Evolutionary conservation across 306 rosid genomes (phyloP).

Genomic region (Castanea crenata): DNA sequence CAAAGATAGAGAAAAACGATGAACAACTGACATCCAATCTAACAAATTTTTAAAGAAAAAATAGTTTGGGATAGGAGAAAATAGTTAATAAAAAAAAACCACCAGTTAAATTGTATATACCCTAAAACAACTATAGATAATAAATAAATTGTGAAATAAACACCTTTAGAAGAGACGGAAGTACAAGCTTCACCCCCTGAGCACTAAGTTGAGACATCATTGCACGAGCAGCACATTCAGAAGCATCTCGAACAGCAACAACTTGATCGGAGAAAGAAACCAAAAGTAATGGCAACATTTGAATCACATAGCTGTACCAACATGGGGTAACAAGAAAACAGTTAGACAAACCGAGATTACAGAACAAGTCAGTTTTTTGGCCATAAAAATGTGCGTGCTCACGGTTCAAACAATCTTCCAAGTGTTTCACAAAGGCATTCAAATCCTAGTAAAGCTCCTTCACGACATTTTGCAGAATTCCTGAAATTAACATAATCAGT

Average conservation of each 20-base stretch:
- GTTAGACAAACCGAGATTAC: not conserved
- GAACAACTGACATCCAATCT: too few species aligned
- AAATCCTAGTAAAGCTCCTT: conserved; percentile 93
- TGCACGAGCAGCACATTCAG: conserved; percentile 98
- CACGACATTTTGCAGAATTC: conserved; percentile 90
- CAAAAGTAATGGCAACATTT: conserved; percentile 86
- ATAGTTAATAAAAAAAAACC: too few species aligned
- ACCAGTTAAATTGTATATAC: not conserved
- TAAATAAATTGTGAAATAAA: conserved; percentile 4
- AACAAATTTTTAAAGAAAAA: too few species aligned
- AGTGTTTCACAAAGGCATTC: conserved; percentile 97
- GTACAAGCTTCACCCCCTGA: conserved; percentile 98
- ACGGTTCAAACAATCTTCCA: conserved; percentile 95
- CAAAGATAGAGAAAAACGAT: too few species aligned
- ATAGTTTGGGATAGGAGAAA: too few species aligned
- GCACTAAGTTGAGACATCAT: conserved; percentile 98
- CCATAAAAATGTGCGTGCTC: conserved; percentile 21
- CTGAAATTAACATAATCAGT: conserved; percentile 38
- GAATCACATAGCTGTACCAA: conserved; percentile 81
- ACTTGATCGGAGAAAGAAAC: conserved; percentile 99
- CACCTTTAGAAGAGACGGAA: conserved; percentile 96
- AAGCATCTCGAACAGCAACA: conserved; percentile 92
- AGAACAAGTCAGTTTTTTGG: conserved; percentile 6
- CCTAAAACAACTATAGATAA: not conserved
- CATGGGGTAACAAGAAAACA: conserved; percentile 1